Percentiles rank a stretch among this genome's conserved stretches.
phyloP scores from a whole-genome alignment of 345 rosid species.

The Firmiana major region DNA sequence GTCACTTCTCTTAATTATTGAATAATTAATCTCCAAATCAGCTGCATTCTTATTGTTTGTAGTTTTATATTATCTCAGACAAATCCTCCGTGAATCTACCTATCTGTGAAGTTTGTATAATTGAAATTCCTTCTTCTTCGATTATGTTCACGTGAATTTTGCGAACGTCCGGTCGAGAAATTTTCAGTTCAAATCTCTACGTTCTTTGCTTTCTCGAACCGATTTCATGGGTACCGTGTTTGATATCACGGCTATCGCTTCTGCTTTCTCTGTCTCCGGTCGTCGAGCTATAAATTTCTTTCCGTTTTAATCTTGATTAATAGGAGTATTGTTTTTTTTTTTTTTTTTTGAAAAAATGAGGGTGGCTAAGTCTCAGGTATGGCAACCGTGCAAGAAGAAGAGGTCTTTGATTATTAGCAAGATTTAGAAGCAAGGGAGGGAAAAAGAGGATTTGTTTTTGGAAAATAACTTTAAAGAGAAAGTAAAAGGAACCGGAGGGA shows the following conservation, averaged over 20 bases:
- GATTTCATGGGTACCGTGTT: neutral
- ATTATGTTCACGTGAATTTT: neutral
- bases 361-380: conserved; percentile 82
- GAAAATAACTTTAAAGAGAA: neutral
- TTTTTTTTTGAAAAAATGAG: conserved; percentile 39
- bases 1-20: too few species aligned
- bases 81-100: neutral
- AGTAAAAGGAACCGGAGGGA: neutral
- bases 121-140: neutral
- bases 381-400: conserved; percentile 99
- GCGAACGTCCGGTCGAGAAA: neutral
- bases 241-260: neutral
- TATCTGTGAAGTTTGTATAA: neutral
- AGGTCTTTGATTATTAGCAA: conserved; percentile 42
- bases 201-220: neutral
- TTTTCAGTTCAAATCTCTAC: neutral
- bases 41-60: neutral
- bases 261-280: neutral
- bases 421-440: neutral
- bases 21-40: neutral
- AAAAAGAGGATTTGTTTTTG: neutral
- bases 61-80: neutral
- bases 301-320: neutral
- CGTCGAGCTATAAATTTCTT: neutral
- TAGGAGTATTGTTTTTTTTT: neutral